Conservation (phyloP, 2,329 filamentous ascomycete species). For the Boeremia exigua region DNA sequence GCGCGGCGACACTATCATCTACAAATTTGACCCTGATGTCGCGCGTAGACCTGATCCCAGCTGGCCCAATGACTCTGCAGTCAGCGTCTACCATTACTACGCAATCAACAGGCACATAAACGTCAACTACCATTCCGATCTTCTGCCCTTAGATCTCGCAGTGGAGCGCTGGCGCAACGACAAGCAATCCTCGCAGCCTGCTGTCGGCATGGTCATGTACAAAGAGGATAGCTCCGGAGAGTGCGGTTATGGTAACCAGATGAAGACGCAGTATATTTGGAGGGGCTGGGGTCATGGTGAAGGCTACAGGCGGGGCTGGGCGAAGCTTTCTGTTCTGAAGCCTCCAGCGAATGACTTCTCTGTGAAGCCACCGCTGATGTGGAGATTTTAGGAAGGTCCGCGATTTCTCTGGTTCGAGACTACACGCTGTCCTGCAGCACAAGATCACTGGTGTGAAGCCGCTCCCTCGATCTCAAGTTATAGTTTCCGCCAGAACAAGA, state of each 20-base stretch:
- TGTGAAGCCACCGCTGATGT: neutral
- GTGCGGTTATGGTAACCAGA: neutral
- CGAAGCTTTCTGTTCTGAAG: slow-evolving; percentile 6
- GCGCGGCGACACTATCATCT: slow-evolving; percentile 20
- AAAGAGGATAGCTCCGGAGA: neutral
- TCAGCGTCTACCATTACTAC: slow-evolving; percentile 21
- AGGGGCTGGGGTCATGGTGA: slow-evolving; percentile 11
- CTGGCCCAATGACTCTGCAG: slow-evolving; percentile 13
- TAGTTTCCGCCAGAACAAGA: too few relatives aligned
- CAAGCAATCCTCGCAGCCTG: slow-evolving; percentile 13
- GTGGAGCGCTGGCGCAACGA: slow-evolving; percentile 19
- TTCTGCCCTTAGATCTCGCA: slow-evolving; percentile 11
- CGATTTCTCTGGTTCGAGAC: neutral
- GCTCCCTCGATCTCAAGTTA: too few relatives aligned
- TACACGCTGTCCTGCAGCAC: too few relatives aligned
- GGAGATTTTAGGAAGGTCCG: neutral
- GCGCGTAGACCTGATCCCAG: slow-evolving; percentile 6
- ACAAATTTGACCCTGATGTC: slow-evolving; percentile 23
- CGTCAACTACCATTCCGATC: slow-evolving; percentile 11
- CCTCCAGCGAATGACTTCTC: neutral
- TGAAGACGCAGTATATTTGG: slow-evolving; percentile 10
- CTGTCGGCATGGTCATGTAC: slow-evolving; percentile 16
- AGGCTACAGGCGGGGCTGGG: slow-evolving; percentile 11
- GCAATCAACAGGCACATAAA: neutral
- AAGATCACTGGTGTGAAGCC: too few relatives aligned